Base-by-base conservation (phyloP, 139 green algal species). In the Trebouxia sp. region DNA sequence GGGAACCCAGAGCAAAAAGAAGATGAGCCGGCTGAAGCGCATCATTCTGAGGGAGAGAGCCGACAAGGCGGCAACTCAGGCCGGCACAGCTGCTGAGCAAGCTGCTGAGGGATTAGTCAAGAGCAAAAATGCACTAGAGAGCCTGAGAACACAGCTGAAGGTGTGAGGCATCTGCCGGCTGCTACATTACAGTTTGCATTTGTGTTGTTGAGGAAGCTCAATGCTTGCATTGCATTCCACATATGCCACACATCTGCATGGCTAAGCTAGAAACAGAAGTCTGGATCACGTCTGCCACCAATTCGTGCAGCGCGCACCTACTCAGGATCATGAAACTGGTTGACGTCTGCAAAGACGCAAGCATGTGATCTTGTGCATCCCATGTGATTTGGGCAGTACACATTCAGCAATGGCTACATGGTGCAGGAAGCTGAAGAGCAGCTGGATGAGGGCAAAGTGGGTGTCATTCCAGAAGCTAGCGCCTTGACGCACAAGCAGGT, bases 11-110 rank as follows among this genome's bases (percentile, higher is more conserved):
- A 48, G 81, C 50, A 89, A 86, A 78, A 87, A 88, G 66, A 80
- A 74, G 55, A 42, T 91, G 79, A 85, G 58, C 35, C 81, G 78
- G n/a, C 72, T 93, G 17, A 93, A 92, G 80, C 89, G 86, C 80
- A 53, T 87, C 28, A 87, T 89, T 26, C 39, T 87, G 24, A 26
- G 78, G n/a, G 85, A 87, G 80, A 47, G 80, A 6, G 77, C 77
- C 14, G 80, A 87, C 43, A 85, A 84, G 41, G 77, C 67, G 11
- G 77, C 48, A 10, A 24, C 20, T 30, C 41, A 77, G 38, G 80
- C 80, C 9, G 55, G 69, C 24, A 69, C 51, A 30, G 41, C 66
- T n/a, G 53, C 53, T 32, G 37, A 58, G 37, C 14, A 62, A 20
- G 79, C 79, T 45, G 50, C n/a, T 15, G 38, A 30, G 28, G 79